phyloP scores from a whole-genome alignment of 176 grass and related monocot species.

The Oryza glumipatula region DNA sequence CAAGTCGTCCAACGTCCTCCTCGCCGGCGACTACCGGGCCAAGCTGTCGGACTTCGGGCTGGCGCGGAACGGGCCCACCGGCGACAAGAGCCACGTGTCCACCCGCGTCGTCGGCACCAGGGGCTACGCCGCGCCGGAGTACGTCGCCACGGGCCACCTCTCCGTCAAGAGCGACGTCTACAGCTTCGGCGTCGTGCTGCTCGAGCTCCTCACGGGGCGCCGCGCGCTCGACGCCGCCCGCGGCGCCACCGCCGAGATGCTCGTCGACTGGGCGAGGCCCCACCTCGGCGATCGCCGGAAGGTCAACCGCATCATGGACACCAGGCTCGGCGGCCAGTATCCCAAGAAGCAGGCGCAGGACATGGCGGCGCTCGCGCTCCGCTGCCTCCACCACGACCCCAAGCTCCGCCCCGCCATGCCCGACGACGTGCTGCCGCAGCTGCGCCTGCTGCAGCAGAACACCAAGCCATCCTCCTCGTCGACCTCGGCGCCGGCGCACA shows the following conservation, averaged over 20 bases:
- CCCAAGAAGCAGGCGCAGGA: constrained; percentile 77
- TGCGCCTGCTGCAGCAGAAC: constrained; percentile 45
- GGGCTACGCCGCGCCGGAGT: constrained; percentile 83
- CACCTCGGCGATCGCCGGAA: constrained; percentile 53
- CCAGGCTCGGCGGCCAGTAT: constrained; percentile 81
- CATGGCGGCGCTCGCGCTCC: constrained; percentile 60
- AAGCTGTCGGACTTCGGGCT: constrained; percentile 93
- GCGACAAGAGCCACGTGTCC: constrained; percentile 74
- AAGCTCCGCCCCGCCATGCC: constrained; percentile 71
- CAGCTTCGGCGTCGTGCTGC: constrained; percentile 82
- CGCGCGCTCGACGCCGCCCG: constrained; percentile 59
- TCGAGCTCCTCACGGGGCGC: constrained; percentile 70
- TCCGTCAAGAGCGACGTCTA: constrained; percentile 84
- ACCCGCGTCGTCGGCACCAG: constrained; percentile 75
- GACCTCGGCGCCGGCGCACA: background rate
- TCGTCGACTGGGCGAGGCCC: constrained; percentile 86
- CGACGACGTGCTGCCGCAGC: constrained; percentile 49
- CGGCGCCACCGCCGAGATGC: constrained; percentile 35
- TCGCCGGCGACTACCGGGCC: constrained; percentile 67
- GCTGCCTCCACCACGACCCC: constrained; percentile 62
- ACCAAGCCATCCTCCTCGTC: constrained; percentile 24
- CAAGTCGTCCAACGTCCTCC: constrained; percentile 90
- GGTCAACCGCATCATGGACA: constrained; percentile 83
- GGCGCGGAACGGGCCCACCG: constrained; percentile 66
- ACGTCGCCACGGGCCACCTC: constrained; percentile 74